Evolutionary conservation across 2,329 filamentous ascomycete genomes (phyloP).

Genomic region (Fragosphaeria purpurea): DNA sequence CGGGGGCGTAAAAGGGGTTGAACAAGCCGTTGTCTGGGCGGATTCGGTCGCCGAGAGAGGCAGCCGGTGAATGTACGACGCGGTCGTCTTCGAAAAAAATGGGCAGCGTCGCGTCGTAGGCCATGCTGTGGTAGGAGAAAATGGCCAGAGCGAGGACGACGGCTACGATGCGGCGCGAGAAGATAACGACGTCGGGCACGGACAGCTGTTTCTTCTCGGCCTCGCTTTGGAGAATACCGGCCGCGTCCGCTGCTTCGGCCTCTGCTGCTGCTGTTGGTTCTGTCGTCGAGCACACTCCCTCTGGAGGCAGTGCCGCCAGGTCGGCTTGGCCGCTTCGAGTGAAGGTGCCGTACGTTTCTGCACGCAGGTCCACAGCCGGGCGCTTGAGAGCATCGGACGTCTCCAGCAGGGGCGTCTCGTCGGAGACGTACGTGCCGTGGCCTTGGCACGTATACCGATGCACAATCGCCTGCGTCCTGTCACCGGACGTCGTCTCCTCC

Average conservation of each 20-base stretch:
- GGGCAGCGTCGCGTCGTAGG: constrained; percentile 81
- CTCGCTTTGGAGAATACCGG: too few species aligned
- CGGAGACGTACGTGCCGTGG: constrained; percentile 42
- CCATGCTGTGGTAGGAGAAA: constrained; percentile 94
- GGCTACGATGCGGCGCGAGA: constrained; percentile 56
- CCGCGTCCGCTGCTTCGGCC: constrained; percentile 3
- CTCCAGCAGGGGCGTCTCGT: constrained; percentile 65
- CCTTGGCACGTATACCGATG: neutral
- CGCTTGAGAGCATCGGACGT: constrained; percentile 66
- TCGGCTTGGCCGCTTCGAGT: neutral
- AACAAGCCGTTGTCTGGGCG: constrained; percentile 8
- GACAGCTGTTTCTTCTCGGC: neutral
- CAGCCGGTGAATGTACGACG: constrained; percentile 21
- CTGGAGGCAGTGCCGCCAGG: constrained; percentile 32
- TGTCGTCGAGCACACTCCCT: neutral
- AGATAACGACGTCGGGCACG: constrained; percentile 26
- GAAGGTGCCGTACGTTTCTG: constrained; percentile 75
- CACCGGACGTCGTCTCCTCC: too few species aligned
- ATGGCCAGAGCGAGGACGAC: constrained; percentile 76
- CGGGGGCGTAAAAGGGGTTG: constrained; percentile 45
- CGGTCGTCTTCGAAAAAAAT: constrained; percentile 83
- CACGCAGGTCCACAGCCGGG: constrained; percentile 60
- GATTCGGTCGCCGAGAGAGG: constrained; percentile 15
- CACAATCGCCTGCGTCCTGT: constrained; percentile 38
- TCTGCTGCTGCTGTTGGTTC: constrained; percentile 13